Evolutionary conservation across 2,329 filamentous ascomycete species (phyloP), one percentile per base, ranked within the genome.

Genomic region (Paecilomyces formosus): DNA sequence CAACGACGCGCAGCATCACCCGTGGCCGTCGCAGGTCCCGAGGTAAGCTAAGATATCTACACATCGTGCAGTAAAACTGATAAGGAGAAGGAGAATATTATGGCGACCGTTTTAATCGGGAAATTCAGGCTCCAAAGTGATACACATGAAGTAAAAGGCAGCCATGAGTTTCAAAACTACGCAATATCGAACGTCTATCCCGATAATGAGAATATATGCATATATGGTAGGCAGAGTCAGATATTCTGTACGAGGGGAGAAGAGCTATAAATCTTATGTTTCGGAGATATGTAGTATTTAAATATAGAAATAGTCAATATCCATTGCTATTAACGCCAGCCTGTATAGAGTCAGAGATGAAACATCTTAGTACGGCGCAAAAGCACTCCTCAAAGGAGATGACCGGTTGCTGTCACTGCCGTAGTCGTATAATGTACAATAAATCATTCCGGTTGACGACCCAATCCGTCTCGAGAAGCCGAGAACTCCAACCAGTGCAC

Each of bases 21-120:
- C 62, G 66, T 1, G 58, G 60, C 15, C 63, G 59, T 21, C 64
- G 72, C 21, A 67, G 60, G 49, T 66, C 66, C 55, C 62, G 68
- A 67, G 68, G 72, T 73, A 65, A 60, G 63, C 30, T 51, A 24
- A 21, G 54, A 28, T 18, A 15, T 21, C 15, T 24, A 15, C 8
- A 24, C 1, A 39, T 22, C 5, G 13, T 4, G 33, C 35, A 13
- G 21, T 18, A 12, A 24, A 55, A 54, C 66, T 68, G 49, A 69
- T 9, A 11, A 9, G 35, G 15, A 12, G 15, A 28, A 73, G 70
- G 68, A 22, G 67, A 71, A 12, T 65, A 64, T 30, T 73, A 74
- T 57, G 66, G 61, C 33, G 66, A 68, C 35, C 68, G 70, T 0
- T 74, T 73, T 55, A 66, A 60, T 22, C 63, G 65, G 50, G 62